Evolutionary conservation across 129 eudicot genomes (phyloP).

Genomic region (Smallanthus sonchifolius): DNA sequence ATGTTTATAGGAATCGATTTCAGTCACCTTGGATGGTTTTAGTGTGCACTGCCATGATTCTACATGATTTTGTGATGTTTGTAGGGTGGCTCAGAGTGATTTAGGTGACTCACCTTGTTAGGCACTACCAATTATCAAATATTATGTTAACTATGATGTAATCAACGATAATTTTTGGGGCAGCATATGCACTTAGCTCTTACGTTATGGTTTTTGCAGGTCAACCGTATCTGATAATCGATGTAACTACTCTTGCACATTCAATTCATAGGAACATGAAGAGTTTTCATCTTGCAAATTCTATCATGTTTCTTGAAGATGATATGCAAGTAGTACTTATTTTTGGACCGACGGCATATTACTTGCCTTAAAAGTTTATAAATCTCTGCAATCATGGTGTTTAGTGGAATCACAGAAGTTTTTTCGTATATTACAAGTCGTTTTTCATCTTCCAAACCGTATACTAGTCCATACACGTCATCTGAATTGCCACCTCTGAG

Average conservation of each 20-base stretch:
- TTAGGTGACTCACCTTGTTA: neutral
- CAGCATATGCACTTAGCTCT: neutral
- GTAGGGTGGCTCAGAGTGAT: neutral
- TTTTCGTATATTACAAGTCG: slow-evolving; percentile 50
- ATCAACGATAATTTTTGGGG: neutral
- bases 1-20: no score
- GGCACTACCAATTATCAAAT: neutral
- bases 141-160: neutral
- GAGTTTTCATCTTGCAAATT: slow-evolving; percentile 10
- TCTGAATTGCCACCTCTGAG: slow-evolving; percentile 67
- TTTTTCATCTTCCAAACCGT: slow-evolving; percentile 45
- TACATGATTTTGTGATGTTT: neutral
- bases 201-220: slow-evolving; percentile 29
- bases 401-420: slow-evolving; percentile 49
- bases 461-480: slow-evolving; percentile 36
- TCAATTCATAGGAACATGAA: slow-evolving; percentile 9
- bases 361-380: slow-evolving; percentile 10
- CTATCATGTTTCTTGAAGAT: slow-evolving; percentile 14
- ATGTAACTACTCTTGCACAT: slow-evolving; percentile 15
- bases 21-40: neutral
- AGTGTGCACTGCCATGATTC: neutral
- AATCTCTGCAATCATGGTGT: slow-evolving; percentile 47
- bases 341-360: slow-evolving; percentile 18
- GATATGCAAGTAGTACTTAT: slow-evolving; percentile 19
- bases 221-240: slow-evolving; percentile 7